A percentile compares a stretch with the other conserved stretches of the same genome.
phyloP scores from a whole-genome alignment of 257 asterid species.

The Solanum chilense region DNA sequence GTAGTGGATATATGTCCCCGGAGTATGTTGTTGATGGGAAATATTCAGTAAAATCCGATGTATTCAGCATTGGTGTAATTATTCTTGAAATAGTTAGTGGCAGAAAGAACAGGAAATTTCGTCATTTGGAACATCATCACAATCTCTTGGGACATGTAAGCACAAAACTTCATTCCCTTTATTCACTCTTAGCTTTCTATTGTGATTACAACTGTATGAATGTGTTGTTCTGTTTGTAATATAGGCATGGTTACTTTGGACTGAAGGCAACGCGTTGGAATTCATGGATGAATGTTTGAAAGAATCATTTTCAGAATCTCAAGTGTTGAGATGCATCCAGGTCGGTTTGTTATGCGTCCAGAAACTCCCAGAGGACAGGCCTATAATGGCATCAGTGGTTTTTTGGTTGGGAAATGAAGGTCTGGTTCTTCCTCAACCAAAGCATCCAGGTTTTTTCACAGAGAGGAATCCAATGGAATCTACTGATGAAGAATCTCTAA shows the following conservation, averaged over 20 bases:
- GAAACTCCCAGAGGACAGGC: slow-evolving; percentile 29
- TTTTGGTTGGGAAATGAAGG: slow-evolving; percentile 25
- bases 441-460: slow-evolving; percentile 32
- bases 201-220: neutral
- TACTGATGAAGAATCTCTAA: neutral
- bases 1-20: slow-evolving; percentile 4
- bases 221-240: neutral
- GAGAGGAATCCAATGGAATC: slow-evolving; percentile 6
- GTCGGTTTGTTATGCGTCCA: slow-evolving; percentile 34
- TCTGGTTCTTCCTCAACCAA: slow-evolving; percentile 19
- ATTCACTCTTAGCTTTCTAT: neutral
- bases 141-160: slow-evolving; percentile 18
- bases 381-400: slow-evolving; percentile 30
- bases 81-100: slow-evolving; percentile 6
- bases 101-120: slow-evolving; percentile 3
- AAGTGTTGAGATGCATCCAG: slow-evolving; percentile 2
- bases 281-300: neutral
- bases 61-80: neutral
- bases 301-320: neutral
- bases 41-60: slow-evolving; percentile 3
- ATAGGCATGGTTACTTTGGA: slow-evolving; percentile 5
- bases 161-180: neutral
- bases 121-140: slow-evolving; percentile 3
- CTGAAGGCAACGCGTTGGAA: neutral
- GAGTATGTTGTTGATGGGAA: neutral